Conservation (phyloP, 1,284 basidiomycete genomes). For the Fomitopsis schrenkii region DNA sequence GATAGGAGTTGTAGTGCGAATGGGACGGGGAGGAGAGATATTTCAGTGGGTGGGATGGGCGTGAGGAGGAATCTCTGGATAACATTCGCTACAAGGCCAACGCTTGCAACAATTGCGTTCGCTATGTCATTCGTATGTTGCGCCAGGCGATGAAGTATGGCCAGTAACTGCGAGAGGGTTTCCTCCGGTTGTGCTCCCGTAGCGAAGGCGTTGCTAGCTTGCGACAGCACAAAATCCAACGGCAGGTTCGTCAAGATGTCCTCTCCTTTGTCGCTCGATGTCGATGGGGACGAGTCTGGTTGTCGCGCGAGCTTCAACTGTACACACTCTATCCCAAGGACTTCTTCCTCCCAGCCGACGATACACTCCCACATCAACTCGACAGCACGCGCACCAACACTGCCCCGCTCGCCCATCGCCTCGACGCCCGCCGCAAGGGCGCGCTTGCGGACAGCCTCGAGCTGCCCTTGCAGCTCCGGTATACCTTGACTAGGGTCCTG, state of each 20-base stretch:
- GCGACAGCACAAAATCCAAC: constrained; percentile 51
- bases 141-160: constrained; percentile 59
- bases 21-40: constrained; percentile 40
- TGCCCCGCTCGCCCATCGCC: constrained; percentile 63
- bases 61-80: constrained; percentile 55
- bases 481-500: constrained; percentile 26
- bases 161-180: constrained; percentile 56
- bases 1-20: constrained; percentile 57
- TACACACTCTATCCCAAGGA: constrained; percentile 40
- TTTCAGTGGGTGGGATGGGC: constrained; percentile 36
- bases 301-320: constrained; percentile 38
- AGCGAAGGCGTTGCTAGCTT: constrained; percentile 37
- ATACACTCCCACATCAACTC: constrained; percentile 70
- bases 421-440: constrained; percentile 64
- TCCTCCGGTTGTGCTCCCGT: constrained; percentile 42
- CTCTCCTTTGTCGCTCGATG: constrained; percentile 8
- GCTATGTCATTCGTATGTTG: constrained; percentile 54
- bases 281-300: constrained; percentile 6
- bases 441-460: constrained; percentile 46
- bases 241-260: constrained; percentile 41
- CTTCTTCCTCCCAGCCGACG: constrained; percentile 52
- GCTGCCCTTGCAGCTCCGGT: constrained; percentile 40
- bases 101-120: constrained; percentile 46
- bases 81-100: constrained; percentile 51
- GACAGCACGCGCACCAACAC: constrained; percentile 60